These are phyloP conservation scores for Salix caprea DNA, from an alignment of 345 rosid genomes.

Conservation along the genomic window DNA sequence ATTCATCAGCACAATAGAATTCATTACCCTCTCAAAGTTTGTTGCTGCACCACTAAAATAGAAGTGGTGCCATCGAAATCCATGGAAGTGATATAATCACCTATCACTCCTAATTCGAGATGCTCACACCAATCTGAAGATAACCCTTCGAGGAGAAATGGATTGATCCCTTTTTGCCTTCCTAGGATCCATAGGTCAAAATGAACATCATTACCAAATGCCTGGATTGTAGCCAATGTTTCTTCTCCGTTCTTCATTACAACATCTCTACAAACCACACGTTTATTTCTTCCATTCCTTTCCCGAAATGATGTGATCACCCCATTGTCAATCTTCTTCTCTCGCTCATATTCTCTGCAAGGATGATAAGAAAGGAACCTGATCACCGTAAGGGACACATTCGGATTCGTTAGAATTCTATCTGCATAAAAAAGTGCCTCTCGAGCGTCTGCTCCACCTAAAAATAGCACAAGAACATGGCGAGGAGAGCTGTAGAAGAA, in stretches of 20 bases:
- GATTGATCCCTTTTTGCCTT: conserved; percentile 56
- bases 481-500: background rate
- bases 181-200: conserved; percentile 78
- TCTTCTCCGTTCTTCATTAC: conserved; percentile 68
- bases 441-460: conserved; percentile 75
- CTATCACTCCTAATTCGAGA: conserved; percentile 54
- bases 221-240: conserved; percentile 54
- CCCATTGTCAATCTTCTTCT: conserved; percentile 80
- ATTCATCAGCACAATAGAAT: too few relatives aligned
- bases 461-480: conserved; percentile 44
- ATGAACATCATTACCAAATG: conserved; percentile 30
- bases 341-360: conserved; percentile 54
- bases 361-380: conserved; percentile 49
- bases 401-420: conserved; percentile 44
- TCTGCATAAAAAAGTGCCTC: conserved; percentile 63
- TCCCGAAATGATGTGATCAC: conserved; percentile 73
- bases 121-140: conserved; percentile 51
- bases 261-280: conserved; percentile 57
- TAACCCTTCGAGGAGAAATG: conserved; percentile 53
- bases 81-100: conserved; percentile 51
- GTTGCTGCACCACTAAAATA: conserved; percentile 71
- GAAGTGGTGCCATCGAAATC: conserved; percentile 51
- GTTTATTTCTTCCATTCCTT: conserved; percentile 47
- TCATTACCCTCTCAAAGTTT: conserved; percentile 18
- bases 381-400: conserved; percentile 45